These are phyloP conservation scores for Coemansia sp. DNA, from an alignment of 192 early-diverging fungal genomes.

Conservation along the genomic window DNA sequence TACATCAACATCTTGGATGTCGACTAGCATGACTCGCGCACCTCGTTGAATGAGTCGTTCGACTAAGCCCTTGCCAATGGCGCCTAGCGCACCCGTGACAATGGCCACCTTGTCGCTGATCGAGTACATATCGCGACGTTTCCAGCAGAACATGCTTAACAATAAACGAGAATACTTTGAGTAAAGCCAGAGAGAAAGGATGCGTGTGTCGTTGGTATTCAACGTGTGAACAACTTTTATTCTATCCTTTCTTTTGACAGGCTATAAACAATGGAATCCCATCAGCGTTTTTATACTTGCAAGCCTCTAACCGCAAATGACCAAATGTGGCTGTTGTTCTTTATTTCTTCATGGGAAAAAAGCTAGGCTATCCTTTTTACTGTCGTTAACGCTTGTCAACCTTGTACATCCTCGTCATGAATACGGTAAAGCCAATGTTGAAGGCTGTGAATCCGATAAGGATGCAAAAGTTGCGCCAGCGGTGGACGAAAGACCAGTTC, in stretches of 20 bases:
- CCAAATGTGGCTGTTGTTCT: no score
- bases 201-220: no score
- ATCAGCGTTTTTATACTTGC: no score
- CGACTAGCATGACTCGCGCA: constrained; percentile 28
- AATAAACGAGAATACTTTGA: background rate
- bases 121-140: constrained; percentile 8
- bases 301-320: no score
- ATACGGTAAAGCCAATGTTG: constrained; percentile 55
- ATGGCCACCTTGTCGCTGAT: constrained; percentile 28
- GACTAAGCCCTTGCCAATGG: constrained; percentile 31
- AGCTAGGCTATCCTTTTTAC: background rate
- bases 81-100: constrained; percentile 40
- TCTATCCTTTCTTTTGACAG: no score
- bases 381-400: constrained; percentile 35
- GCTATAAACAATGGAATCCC: no score
- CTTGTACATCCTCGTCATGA: constrained; percentile 46
- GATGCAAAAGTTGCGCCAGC: constrained; percentile 73
- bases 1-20: constrained; percentile 12
- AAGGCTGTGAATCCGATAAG: constrained; percentile 60
- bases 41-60: constrained; percentile 13
- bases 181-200: background rate
- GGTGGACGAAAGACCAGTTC: constrained; percentile 58
- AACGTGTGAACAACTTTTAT: no score
- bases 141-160: background rate
- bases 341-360: no score